Conservation (phyloP, 495 filamentous ascomycete genomes). For the Staphylotrichum longicolle region DNA sequence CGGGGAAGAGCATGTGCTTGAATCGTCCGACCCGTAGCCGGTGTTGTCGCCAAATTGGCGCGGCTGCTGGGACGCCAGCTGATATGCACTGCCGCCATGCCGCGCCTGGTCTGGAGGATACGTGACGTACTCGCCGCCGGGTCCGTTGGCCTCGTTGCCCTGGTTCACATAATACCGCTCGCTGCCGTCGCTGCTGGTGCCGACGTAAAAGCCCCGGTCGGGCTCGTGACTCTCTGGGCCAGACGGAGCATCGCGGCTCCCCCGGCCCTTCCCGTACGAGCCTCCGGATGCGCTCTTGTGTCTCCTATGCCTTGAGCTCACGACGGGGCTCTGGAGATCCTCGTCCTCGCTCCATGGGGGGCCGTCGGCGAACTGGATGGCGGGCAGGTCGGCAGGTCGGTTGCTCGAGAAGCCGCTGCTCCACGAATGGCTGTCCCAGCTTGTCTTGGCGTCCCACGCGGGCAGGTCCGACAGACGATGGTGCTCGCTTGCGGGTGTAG, state of each 20-base stretch:
- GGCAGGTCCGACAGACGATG: slow-evolving; percentile 81
- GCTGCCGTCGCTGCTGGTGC: slow-evolving; percentile 68
- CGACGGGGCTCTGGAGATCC: slow-evolving; percentile 86
- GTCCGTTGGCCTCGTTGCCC: slow-evolving; percentile 65
- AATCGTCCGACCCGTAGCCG: slow-evolving; percentile 59
- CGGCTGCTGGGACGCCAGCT: slow-evolving; percentile 41
- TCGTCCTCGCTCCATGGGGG: slow-evolving; percentile 98
- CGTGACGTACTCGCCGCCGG: slow-evolving; percentile 76
- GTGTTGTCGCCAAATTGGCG: slow-evolving; percentile 59
- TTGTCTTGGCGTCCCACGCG: slow-evolving; percentile 55
- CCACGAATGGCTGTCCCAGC: slow-evolving; percentile 51
- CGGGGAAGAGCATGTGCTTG: slow-evolving; percentile 52
- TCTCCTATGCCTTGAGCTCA: slow-evolving; percentile 75
- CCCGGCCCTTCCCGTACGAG: slow-evolving; percentile 44
- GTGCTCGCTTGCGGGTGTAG: slow-evolving; percentile 80
- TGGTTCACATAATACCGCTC: slow-evolving; percentile 76
- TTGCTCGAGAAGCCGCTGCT: slow-evolving; percentile 37
- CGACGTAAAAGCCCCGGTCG: slow-evolving; percentile 63
- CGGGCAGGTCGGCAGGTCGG: slow-evolving; percentile 65
- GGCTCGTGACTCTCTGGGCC: slow-evolving; percentile 44
- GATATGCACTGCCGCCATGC: slow-evolving; percentile 50
- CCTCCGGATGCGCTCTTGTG: slow-evolving; percentile 66
- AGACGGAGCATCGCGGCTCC: slow-evolving; percentile 29
- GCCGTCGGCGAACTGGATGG: slow-evolving; percentile 85
- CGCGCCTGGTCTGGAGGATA: slow-evolving; percentile 66